Conservation (phyloP, 768 basidiomycete genomes). For the Lactifluus rugatus region DNA sequence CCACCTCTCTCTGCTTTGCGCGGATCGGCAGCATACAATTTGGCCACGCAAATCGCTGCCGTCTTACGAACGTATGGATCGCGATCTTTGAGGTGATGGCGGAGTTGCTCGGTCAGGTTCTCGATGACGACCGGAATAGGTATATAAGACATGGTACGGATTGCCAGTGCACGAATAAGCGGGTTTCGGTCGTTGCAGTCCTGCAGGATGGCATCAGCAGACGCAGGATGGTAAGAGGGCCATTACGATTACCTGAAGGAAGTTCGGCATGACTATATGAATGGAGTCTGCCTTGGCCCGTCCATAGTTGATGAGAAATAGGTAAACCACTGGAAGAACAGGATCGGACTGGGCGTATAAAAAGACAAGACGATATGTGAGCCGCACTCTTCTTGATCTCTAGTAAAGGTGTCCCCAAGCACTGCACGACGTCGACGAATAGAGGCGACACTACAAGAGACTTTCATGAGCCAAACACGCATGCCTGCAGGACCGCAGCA, state of each 20-base stretch:
- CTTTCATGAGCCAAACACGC: conserved; percentile 18
- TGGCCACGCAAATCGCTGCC: conserved; percentile 94
- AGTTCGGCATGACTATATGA: conserved; percentile 28
- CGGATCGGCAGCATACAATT: conserved; percentile 84
- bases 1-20: conserved; percentile 80
- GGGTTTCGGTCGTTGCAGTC: conserved; percentile 96
- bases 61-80: conserved; percentile 99
- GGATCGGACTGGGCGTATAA: neutral
- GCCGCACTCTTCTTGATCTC: conserved; percentile 97
- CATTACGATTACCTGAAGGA: conserved; percentile 7
- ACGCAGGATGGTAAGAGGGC: neutral
- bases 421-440: conserved; percentile 93
- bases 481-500: conserved; percentile 21
- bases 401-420: conserved; percentile 85
- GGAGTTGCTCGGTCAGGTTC: conserved; percentile 78
- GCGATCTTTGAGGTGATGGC: conserved; percentile 85
- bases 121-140: conserved; percentile 84
- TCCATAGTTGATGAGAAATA: conserved; percentile 96
- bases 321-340: conserved; percentile 77
- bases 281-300: conserved; percentile 90
- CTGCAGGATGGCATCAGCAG: conserved; percentile 33
- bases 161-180: conserved; percentile 90
- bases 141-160: conserved; percentile 99
- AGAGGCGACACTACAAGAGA: conserved; percentile 70
- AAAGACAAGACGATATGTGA: neutral